These are phyloP conservation scores for Francoa sonchifolia DNA, from an alignment of 441 rosid species.

Conservation along the genomic window DNA sequence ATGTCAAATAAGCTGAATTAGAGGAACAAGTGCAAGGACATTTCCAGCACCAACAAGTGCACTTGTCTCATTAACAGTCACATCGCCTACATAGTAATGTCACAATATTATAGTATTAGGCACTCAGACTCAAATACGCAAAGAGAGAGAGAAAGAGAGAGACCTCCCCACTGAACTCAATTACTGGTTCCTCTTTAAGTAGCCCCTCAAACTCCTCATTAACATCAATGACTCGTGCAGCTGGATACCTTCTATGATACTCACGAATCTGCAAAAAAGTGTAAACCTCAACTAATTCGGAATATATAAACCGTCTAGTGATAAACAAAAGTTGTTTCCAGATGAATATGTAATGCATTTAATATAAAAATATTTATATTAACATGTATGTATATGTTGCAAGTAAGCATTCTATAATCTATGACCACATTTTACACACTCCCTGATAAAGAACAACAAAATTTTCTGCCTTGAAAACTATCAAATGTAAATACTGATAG, in stretches of 20 bases:
- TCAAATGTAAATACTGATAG: too few species aligned
- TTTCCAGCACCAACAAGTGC: not conserved
- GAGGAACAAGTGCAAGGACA: too few species aligned
- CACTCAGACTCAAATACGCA: not conserved
- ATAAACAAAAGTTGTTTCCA: not conserved
- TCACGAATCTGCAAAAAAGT: constrained; percentile 59
- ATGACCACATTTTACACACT: too few species aligned
- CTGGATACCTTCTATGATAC: constrained; percentile 77
- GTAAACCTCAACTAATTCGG: too few species aligned
- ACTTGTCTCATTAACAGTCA: not conserved
- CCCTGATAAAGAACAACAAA: too few species aligned
- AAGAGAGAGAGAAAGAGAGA: constrained; percentile 1
- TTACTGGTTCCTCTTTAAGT: constrained; percentile 70
- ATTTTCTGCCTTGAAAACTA: too few species aligned
- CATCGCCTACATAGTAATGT: not conserved
- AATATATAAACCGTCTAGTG: too few species aligned
- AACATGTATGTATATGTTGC: too few species aligned
- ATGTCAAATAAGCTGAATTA: not conserved
- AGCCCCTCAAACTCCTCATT: constrained; percentile 57
- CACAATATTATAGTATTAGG: not conserved
- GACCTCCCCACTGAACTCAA: constrained; percentile 94
- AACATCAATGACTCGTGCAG: constrained; percentile 67
- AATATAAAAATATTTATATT: too few species aligned
- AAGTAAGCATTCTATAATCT: too few species aligned
- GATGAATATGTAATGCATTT: too few species aligned